Percentiles rank a stretch among this genome's conserved stretches.
Evolutionary conservation across 164 flowering plant species (phyloP).

Genomic region (Malania oleifera): DNA sequence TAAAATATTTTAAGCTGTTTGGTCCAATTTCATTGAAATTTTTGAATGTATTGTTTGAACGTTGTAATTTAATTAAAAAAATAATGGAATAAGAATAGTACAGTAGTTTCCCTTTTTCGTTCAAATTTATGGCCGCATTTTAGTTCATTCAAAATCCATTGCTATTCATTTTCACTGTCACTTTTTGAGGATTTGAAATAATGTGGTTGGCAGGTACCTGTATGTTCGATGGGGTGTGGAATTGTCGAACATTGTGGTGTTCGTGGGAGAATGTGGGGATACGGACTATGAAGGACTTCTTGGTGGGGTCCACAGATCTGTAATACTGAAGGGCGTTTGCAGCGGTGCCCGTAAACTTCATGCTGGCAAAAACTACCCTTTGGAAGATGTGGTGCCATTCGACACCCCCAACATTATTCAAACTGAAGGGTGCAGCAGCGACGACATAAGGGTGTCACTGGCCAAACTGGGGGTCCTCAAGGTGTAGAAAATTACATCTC

Average conservation of each 20-base stretch:
- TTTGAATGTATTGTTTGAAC: too few relatives aligned
- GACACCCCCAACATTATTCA: constrained; percentile 69
- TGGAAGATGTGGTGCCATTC: constrained; percentile 63
- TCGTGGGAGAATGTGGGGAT: constrained; percentile 88
- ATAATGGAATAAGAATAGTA: too few relatives aligned
- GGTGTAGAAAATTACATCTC: constrained; percentile 17
- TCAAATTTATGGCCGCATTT: too few relatives aligned
- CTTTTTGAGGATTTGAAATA: too few relatives aligned
- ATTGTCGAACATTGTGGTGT: constrained; percentile 71
- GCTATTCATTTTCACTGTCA: too few relatives aligned
- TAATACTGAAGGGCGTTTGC: constrained; percentile 65
- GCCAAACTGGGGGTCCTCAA: constrained; percentile 40
- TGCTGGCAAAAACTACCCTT: constrained; percentile 65
- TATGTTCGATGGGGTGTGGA: constrained; percentile 82
- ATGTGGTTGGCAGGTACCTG: constrained; percentile 51
- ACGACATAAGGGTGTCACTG: constrained; percentile 39
- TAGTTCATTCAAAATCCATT: not conserved
- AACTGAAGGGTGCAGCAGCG: constrained; percentile 33
- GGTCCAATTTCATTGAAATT: too few relatives aligned
- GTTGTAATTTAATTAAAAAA: not conserved
- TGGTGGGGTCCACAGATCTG: constrained; percentile 79
- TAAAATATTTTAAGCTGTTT: too few relatives aligned
- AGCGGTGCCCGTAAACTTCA: constrained; percentile 38
- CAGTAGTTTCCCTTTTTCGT: too few relatives aligned
- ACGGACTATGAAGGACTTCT: constrained; percentile 88